Evolutionary conservation across 345 rosid species (phyloP).

Genomic region (Citrus maxima): DNA sequence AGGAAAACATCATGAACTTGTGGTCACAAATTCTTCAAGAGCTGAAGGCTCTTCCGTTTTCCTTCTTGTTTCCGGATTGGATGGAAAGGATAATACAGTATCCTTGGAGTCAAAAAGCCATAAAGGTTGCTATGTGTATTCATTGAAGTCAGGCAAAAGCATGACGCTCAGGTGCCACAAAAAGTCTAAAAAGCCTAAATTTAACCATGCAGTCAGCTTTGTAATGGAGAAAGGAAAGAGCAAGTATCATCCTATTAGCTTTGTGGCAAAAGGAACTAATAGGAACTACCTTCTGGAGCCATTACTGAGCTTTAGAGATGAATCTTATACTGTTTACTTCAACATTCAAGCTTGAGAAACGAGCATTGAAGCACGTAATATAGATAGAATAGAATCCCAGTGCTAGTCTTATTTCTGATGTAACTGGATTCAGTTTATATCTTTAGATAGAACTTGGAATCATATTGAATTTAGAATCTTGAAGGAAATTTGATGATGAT

Average conservation of each 20-base stretch:
- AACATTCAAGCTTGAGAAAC: not conserved
- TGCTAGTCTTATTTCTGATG: too few species aligned
- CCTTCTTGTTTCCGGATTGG: conserved; percentile 57
- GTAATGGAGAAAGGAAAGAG: conserved; percentile 39
- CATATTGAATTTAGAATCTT: too few species aligned
- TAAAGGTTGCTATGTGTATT: conserved; percentile 56
- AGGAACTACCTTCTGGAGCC: not conserved
- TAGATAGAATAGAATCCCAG: too few species aligned
- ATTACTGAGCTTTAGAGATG: not conserved
- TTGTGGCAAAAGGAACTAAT: not conserved
- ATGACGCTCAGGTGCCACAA: conserved; percentile 50
- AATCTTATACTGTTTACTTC: not conserved
- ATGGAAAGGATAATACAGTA: conserved; percentile 49
- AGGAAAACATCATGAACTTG: conserved; percentile 35
- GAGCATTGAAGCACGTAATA: too few species aligned
- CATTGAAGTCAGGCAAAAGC: conserved; percentile 24
- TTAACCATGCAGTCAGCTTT: conserved; percentile 55
- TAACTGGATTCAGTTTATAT: too few species aligned
- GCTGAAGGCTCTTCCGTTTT: conserved; percentile 37
- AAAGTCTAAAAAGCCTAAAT: conserved; percentile 16
- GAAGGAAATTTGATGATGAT: too few species aligned
- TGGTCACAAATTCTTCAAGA: conserved; percentile 28
- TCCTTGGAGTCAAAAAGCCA: conserved; percentile 51
- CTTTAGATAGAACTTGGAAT: too few species aligned
- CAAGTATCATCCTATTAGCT: conserved; percentile 44